Conservation (phyloP, 306 rosid genomes). For the Canavalia gladiata region DNA sequence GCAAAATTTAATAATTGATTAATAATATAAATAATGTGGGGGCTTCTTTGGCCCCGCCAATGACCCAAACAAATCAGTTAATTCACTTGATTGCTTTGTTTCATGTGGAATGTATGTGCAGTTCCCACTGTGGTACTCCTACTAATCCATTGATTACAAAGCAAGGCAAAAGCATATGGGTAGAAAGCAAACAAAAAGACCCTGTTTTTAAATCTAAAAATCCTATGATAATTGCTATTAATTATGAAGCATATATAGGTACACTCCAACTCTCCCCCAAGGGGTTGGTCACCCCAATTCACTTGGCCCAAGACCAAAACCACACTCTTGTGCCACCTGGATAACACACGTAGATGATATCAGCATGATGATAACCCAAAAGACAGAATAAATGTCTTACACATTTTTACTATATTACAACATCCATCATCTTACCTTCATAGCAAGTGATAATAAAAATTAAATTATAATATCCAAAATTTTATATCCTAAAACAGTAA, state of each 20-base stretch:
- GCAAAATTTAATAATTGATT: conserved; percentile 56
- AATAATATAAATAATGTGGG: conserved; percentile 49
- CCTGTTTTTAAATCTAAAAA: conserved; percentile 43
- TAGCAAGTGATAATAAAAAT: not conserved
- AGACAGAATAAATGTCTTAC: not conserved
- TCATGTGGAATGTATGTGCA: conserved; percentile 59
- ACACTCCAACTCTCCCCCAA: conserved; percentile 47
- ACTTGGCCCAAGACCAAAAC: conserved; percentile 71
- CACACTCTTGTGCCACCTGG: conserved; percentile 71
- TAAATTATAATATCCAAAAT: not conserved
- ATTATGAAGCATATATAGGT: conserved; percentile 58
- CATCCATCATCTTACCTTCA: not conserved
- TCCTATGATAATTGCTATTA: conserved; percentile 52
- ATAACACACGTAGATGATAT: conserved; percentile 64
- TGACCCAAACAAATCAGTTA: conserved; percentile 48
- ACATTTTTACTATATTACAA: not conserved
- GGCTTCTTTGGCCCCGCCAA: conserved; percentile 46
- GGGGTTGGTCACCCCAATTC: conserved; percentile 53
- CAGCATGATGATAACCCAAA: conserved; percentile 84
- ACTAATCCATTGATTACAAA: conserved; percentile 51
- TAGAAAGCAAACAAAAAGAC: conserved; percentile 51
- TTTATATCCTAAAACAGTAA: not conserved
- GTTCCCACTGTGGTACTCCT: conserved; percentile 49
- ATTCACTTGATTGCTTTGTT: conserved; percentile 52
- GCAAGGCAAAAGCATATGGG: conserved; percentile 54